These are phyloP conservation scores for Chrysosporium keratinophilum DNA, from an alignment of 2,329 filamentous ascomycete species.

Conservation along the genomic window DNA sequence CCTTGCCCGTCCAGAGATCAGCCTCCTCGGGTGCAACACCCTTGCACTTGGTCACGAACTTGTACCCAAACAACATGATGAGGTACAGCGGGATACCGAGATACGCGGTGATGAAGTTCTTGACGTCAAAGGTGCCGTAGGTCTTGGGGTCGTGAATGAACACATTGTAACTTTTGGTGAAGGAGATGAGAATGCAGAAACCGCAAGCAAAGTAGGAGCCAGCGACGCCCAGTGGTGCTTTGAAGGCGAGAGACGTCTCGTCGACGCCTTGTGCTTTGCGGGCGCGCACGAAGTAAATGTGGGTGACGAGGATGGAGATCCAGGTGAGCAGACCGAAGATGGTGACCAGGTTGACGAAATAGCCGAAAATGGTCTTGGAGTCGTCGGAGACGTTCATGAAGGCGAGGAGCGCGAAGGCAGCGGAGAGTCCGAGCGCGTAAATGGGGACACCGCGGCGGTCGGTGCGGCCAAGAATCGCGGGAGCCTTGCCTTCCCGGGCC, in stretches of 20 bases:
- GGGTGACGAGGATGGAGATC: slow-evolving; percentile 38
- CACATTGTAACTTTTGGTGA: slow-evolving; percentile 73
- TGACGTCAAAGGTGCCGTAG: slow-evolving; percentile 47
- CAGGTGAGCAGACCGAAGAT: slow-evolving; percentile 39
- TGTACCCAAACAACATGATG: slow-evolving; percentile 28
- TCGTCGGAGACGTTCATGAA: slow-evolving; percentile 35
- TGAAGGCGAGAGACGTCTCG: slow-evolving; percentile 32
- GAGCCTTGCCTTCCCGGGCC: slow-evolving; percentile 60
- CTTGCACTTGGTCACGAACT: slow-evolving; percentile 17
- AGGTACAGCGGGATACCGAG: slow-evolving; percentile 35
- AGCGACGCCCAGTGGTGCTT: slow-evolving; percentile 40
- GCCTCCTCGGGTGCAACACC: slow-evolving; percentile 18
- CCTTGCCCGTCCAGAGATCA: slow-evolving; percentile 23
- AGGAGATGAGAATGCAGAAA: slow-evolving; percentile 52
- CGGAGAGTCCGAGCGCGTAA: slow-evolving; percentile 33
- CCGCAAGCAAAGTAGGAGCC: slow-evolving; percentile 53
- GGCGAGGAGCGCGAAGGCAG: slow-evolving; percentile 35
- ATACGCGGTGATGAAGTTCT: slow-evolving; percentile 41
- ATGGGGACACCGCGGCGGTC: slow-evolving; percentile 46
- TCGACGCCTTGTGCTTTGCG: slow-evolving; percentile 32
- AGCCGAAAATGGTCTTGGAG: slow-evolving; percentile 36
- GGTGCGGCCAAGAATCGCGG: slow-evolving; percentile 59
- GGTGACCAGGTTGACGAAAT: slow-evolving; percentile 38
- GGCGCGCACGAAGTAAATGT: slow-evolving; percentile 39
- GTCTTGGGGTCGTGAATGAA: slow-evolving; percentile 42